These are phyloP conservation scores for Pyronema omphalodes DNA, from an alignment of 495 filamentous ascomycete species.

Conservation along the genomic window DNA sequence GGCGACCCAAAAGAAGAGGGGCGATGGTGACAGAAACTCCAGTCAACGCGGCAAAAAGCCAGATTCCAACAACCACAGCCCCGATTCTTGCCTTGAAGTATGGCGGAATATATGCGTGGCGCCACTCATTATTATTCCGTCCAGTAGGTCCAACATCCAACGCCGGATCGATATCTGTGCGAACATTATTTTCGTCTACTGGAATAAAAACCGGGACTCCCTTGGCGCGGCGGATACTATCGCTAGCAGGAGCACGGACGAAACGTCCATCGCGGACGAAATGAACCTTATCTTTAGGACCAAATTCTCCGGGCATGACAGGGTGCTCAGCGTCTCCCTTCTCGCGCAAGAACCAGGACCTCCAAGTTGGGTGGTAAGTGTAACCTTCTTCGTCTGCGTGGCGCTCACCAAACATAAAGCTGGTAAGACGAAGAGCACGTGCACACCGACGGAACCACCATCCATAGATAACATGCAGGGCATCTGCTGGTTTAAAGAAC, in stretches of 20 bases:
- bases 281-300: slow-evolving; percentile 28
- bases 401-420: slow-evolving; percentile 82
- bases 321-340: slow-evolving; percentile 34
- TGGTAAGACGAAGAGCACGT: slow-evolving; percentile 55
- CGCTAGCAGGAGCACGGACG: slow-evolving; percentile 76
- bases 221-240: slow-evolving; percentile 86
- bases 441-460: slow-evolving; percentile 96
- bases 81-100: slow-evolving; percentile 63
- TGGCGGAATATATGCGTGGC: slow-evolving; percentile 77
- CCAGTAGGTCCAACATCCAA: slow-evolving; percentile 43
- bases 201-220: slow-evolving; percentile 62
- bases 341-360: slow-evolving; percentile 17
- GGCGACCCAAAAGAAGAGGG: slow-evolving; percentile 67
- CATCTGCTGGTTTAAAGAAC: slow-evolving; percentile 67
- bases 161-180: slow-evolving; percentile 32
- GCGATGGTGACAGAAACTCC: slow-evolving; percentile 74
- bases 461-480: slow-evolving; percentile 62
- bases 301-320: slow-evolving; percentile 26
- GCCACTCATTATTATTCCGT: slow-evolving; percentile 44
- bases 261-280: slow-evolving; percentile 60
- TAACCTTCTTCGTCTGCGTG: slow-evolving; percentile 65
- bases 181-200: slow-evolving; percentile 50
- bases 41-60: slow-evolving; percentile 83
- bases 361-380: slow-evolving; percentile 38
- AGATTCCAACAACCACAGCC: slow-evolving; percentile 74